Base-by-base conservation (phyloP, 2,329 filamentous ascomycete genomes). In the Dactylellina sp. region DNA sequence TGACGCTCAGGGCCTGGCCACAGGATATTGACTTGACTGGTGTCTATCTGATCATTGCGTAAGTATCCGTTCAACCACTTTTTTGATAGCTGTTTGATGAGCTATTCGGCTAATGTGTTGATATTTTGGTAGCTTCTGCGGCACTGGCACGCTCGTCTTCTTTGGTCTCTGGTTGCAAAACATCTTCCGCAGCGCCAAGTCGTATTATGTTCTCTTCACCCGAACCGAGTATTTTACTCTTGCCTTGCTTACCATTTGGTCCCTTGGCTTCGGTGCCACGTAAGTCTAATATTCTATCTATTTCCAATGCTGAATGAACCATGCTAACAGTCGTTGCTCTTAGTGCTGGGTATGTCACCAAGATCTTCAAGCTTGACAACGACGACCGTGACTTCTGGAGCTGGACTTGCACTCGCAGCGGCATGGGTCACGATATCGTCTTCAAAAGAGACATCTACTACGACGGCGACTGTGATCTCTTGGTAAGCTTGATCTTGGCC, bases 111-210 rank as follows among this genome's bases (percentile, higher is more conserved):
- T 39, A 53, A 62, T 75, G 53, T 57, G 44, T 57, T 63, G 63
- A 32, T 32, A 16, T 46, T 12, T 12, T 32, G 14, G 50, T 60
- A 75, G 71, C 9, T 53, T 75, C 52, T 75, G 71, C 42, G 63
- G 71, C 25, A 44, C 63, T 16, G 71, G 71, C 11, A 75, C 64
- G 12, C 11, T 75, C 50, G 63, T 75, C 40, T 70, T 75, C 46
- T 75, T 75, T 22, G 71, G 71, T 22, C 40, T 75, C n/a, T 75
- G 71, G 71, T 46, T 75, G 46, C 71, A 75, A 24, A 75, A 75
- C 40, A 70, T 75, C 37, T 75, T 59, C 16, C 22, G 71, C n/a
- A 75, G 59, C 12, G 71, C 71, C 5, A 75, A 64, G 47, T 70
- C 63, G 50, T 75, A 75, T n/a, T 75, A 75, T 39, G 7, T 70